Evolutionary conservation across 2,329 filamentous ascomycete genomes (phyloP), one percentile per base, ranked within the genome.

Genomic region (Xylaria sp.): DNA sequence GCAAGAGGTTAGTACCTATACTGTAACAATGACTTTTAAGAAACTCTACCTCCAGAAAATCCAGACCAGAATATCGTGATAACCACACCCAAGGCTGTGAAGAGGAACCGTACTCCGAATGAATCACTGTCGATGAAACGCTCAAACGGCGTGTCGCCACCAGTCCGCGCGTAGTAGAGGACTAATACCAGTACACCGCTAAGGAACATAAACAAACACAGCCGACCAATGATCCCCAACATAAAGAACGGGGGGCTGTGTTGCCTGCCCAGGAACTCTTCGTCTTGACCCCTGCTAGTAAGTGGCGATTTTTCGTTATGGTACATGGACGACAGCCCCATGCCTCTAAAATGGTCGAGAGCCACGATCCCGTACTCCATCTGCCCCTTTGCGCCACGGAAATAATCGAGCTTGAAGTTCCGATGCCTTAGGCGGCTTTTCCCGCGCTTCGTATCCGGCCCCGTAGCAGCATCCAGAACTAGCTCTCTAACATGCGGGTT

Each of bases 61-160:
- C 70, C 70, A 3, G 70, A 71, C 78, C 77, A 80, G 53, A 75
- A 74, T 17, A 78, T 67, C 17, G 74, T 75, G 29, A 78, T 73
- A 3, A 73, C 57, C 3, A 80, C 74, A 46, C 78, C 79, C 1
- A 79, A 56, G 5, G 70, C 62, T 1, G 78, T 77, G 58, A 80
- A 79, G 11, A 81, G 64, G 35, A 79, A 78, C 9, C 73, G 69
- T 3, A 78, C 74, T 0, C 77, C 77, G 37, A 79, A 78, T 1
- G 71, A 71, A 53, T 78, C 70, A 35, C 72, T 72, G 54, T 75
- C 73, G 74, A 81, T 80, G 58, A 80, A 80, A 1, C 61, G 65
- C 57, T 80, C 77, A 33, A 80, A 81, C 3, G 67, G 62, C 1
- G 74, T 75, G 41, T 77, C 67, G 13, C 68, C 70, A 0, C 71